Percentiles rank a stretch among this genome's conserved stretches.
Conservation (phyloP, 768 basidiomycete genomes). For the Lactifluus pinguis region DNA sequence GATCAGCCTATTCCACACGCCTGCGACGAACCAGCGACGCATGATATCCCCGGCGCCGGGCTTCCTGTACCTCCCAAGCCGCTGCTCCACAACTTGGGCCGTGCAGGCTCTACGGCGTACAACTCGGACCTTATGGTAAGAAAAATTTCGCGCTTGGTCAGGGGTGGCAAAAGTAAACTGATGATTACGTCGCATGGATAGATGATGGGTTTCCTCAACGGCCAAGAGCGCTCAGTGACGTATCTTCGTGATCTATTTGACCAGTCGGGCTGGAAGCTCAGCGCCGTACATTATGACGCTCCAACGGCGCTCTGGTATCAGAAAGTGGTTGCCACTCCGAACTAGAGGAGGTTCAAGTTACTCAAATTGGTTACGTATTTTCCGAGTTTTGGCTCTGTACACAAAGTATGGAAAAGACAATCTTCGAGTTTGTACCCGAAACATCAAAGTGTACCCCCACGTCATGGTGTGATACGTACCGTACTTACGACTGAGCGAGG, state of each 20-base stretch:
- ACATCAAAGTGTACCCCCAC: no score
- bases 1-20: constrained; percentile 22
- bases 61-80: constrained; percentile 19
- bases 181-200: neutral
- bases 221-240: neutral
- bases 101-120: constrained; percentile 13
- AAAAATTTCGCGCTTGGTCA: neutral
- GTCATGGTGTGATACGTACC: no score
- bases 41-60: constrained; percentile 14
- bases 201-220: constrained; percentile 3
- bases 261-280: neutral
- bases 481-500: no score
- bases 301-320: neutral
- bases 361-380: no score
- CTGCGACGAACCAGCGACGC: constrained; percentile 17
- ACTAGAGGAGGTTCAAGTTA: neutral
- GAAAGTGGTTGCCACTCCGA: neutral
- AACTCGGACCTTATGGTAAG: constrained; percentile 17
- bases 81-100: constrained; percentile 22
- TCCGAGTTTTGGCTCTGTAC: no score
- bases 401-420: no score
- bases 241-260: neutral
- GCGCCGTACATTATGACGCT: neutral
- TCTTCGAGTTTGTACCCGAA: no score
- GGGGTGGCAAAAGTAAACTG: neutral